Conservation (phyloP, 106 monocot genomes). For the Acorus calamus region DNA sequence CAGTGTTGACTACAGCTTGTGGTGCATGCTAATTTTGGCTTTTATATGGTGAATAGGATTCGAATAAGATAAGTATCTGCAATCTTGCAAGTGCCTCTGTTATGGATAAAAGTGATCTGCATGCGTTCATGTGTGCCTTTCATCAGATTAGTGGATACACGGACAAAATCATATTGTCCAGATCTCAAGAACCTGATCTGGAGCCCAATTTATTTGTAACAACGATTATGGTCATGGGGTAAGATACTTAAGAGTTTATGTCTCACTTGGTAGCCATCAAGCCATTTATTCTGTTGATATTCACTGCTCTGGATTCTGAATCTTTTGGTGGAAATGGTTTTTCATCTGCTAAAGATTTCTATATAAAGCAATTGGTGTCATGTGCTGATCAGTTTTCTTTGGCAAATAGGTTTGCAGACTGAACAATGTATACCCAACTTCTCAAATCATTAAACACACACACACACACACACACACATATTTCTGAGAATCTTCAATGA, state of each 20-base stretch:
- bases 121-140: slow-evolving; percentile 28
- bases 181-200: slow-evolving; percentile 44
- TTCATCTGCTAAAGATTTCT: too few relatives aligned
- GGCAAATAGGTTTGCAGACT: too few relatives aligned
- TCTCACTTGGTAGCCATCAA: not conserved
- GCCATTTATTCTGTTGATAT: not conserved
- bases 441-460: too few relatives aligned
- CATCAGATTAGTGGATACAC: slow-evolving; percentile 39
- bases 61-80: slow-evolving; percentile 40
- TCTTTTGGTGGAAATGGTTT: too few relatives aligned
- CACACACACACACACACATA: too few relatives aligned
- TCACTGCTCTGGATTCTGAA: too few relatives aligned
- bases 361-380: too few relatives aligned
- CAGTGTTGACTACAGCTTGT: too few relatives aligned
- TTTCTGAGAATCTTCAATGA: too few relatives aligned
- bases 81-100: slow-evolving; percentile 40
- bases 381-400: too few relatives aligned
- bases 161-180: slow-evolving; percentile 52
- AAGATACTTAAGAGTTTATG: slow-evolving; percentile 14
- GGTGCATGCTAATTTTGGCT: not conserved
- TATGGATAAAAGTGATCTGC: slow-evolving; percentile 39
- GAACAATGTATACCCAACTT: too few relatives aligned
- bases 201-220: slow-evolving; percentile 57
- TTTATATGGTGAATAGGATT: slow-evolving; percentile 30
- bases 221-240: slow-evolving; percentile 62